Base-by-base conservation (phyloP, 83 land plant species). In the Picea engelmannii region DNA sequence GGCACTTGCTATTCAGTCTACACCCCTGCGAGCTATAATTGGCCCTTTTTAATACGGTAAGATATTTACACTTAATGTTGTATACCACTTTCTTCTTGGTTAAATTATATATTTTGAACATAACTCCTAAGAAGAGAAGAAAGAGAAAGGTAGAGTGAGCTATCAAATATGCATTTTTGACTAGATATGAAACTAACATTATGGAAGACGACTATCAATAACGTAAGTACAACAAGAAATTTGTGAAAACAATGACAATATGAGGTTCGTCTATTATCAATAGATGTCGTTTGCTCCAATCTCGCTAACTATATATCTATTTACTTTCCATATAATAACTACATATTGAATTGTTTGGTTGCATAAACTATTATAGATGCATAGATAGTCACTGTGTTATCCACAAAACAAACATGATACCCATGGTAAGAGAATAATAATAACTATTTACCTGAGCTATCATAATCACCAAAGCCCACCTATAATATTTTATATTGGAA, bases 161-260 rank as follows among this genome's bases (percentile, higher is more conserved):
- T 61, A 1, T 6, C 8, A 80, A 85, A 71, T 61, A 81, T 49
- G 91, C 89, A 3, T 90, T 90, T 68, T 78, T 25, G n/a, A 83
- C 87, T 2, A 78, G 64, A 81, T 90, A 84, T 8, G 85, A 82
- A 21, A 13, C 71, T n/a, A 87, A 89, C 6, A 62, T 84, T 44
- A 42, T 89, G 69, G 89, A 89, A n/a, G 91, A 89, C 78, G 91
- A 87, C 31, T 89, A 75, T 81, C 84, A 84, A 66, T 89, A 87
- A 87, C 85, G 87, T 70, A 90, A 90, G 81, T 87, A 85, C 66
- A 87, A 87, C 5, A 90, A 90, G 84, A 90, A 90, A 74, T 62
- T 35, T 66, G 87, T 90, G 23, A 90, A 90, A 83, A 83, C 79
- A 87, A 79, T 1, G 0, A 1, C 11, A 47, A 47, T 47, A 0